phyloP scores from a whole-genome alignment of 495 filamentous ascomycete species.

The Patellaria atrata region DNA sequence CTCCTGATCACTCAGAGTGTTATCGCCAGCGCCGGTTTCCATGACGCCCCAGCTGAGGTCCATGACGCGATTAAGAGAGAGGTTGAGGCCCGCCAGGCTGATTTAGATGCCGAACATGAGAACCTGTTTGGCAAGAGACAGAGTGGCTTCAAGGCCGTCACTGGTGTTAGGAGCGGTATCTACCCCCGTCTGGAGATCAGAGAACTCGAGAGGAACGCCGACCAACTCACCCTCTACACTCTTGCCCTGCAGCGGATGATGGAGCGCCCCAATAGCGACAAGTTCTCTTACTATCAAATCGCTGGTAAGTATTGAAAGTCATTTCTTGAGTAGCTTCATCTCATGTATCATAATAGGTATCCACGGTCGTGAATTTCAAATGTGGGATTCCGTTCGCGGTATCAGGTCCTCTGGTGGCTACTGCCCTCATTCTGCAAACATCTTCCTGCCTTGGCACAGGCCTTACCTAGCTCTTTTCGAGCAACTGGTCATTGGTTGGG shows the following conservation, averaged over 20 bases:
- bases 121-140: too few relatives aligned
- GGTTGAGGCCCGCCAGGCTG: too few relatives aligned
- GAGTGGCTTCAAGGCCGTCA: conserved; percentile 8
- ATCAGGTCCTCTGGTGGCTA: conserved; percentile 42
- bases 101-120: too few relatives aligned
- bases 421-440: conserved; percentile 46
- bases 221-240: conserved; percentile 44
- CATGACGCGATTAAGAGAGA: too few relatives aligned
- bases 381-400: conserved; percentile 39
- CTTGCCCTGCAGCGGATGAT: conserved; percentile 42
- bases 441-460: conserved; percentile 60
- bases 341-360: conserved; percentile 32
- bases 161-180: conserved; percentile 14
- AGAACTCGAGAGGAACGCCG: conserved; percentile 39
- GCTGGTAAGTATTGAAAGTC: conserved; percentile 27
- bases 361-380: conserved; percentile 45
- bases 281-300: conserved; percentile 47
- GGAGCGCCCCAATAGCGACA: conserved; percentile 35
- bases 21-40: too few relatives aligned
- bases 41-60: too few relatives aligned
- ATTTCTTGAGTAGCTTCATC: background rate
- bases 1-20: too few relatives aligned
- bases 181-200: conserved; percentile 37
- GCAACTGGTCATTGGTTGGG: conserved; percentile 26
- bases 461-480: conserved; percentile 54